Base-by-base conservation (phyloP, 2,329 filamentous ascomycete species). In the Alternaria brassicicola region DNA sequence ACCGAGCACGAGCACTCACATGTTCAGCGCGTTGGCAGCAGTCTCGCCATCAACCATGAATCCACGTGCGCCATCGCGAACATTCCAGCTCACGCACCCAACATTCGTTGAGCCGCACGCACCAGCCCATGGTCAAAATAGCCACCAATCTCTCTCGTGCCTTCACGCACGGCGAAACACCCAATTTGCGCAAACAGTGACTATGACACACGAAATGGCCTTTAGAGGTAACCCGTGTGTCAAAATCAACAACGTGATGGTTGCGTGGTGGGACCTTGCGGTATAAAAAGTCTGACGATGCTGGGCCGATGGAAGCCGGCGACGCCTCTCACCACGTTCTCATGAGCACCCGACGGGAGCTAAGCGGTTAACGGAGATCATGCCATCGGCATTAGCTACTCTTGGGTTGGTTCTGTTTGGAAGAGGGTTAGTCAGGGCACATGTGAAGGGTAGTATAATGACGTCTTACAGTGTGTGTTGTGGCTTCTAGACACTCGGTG, bases 131-230 rank as follows among this genome's bases (percentile, higher is more conserved):
- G 33, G 46, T 41, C 17, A 21, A 58, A 55, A 52, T 33, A 61
- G 50, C 58, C 38, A 57, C 67, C 67, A 67, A 68, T 68, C 45
- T 59, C 13, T 15, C 10, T 28, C 3, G 13, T 21, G 4, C 28
- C 25, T 45, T 35, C 31, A 53, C 48, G 52, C 66, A 69, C 62
- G 60, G 54, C 55, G 45, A 57, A 56, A 51, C n/a, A 25, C 10
- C n/a, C 33, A 54, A 50, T 56, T 59, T 52, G 28, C 42, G 38
- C 45, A 38, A 13, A 57, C 36, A 23, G 54, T 51, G 8, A 52
- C 62, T 65, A 65, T 70, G 68, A 70, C 68, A 70, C 62, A 70
- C 50, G 38, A 61, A 55, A 68, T 68, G 31, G 56, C 66, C 43
- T 56, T 65, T 61, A 69, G 47, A 59, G 68, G 52, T 49, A 63